Evolutionary conservation across 2,329 filamentous ascomycete genomes (phyloP), one percentile per base, ranked within the genome.

Genomic region (Mycosphaerelloides madeirae): DNA sequence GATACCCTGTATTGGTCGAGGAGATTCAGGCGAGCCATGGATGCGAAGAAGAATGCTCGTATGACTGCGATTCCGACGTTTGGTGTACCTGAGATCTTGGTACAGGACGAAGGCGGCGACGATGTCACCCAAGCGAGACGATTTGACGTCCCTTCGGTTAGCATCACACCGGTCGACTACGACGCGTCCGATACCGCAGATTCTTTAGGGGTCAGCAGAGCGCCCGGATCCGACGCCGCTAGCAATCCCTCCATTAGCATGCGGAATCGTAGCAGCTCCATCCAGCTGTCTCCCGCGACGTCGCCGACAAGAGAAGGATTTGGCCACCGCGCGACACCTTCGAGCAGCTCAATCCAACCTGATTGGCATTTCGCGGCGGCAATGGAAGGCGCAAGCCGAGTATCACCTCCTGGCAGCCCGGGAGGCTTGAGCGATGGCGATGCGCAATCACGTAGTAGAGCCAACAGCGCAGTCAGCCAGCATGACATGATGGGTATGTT

Each of bases 1-100:
- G 87, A 97, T 64, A 97, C 90, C 12, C 68, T 93, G 70, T 90
- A 91, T 69, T 95, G 87, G 82, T 81, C 84, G 31, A 82, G 90
- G 34, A 78, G 80, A 55, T 96, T 96, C 74, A 83, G 87, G 56
- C 81, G 81, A 41, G 78, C 83, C 46, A 75, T 87, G 63, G 82
- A 89, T 29, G 75, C 74, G 47, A 89, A 89, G 68, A 79, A 80
- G 50, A 78, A 79, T 3, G 83, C 83, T 15, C 84, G 88, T 49
- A 85, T 96, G 80, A 84, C 82, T 3, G 78, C 74, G 1, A 72
- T 94, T 22, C 89, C 90, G 3, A 81, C 87, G 55, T 81, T 95
- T 53, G 83, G 81, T 15, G 84, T 95, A 19, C 91, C 91, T 0
- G 88, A 95, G 61, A 95, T 97, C 50, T 83, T 87, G 50, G 85